phyloP scores from a whole-genome alignment of 371 early-diverging fungal genomes.

The Saksenaea vasiformis region DNA sequence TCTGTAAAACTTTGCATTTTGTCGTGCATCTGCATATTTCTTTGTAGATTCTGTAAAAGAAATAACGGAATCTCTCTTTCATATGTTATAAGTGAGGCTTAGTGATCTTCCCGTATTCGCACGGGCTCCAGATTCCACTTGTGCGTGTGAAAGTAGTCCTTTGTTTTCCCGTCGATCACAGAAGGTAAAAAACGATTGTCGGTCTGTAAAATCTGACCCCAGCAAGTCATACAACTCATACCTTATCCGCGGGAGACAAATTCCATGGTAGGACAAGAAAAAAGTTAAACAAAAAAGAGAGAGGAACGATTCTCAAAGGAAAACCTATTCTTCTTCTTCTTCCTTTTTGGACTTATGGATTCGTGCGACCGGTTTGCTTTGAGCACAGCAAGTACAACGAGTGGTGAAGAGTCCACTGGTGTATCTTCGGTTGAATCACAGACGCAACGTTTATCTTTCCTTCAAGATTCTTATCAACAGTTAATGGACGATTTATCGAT shows the following conservation, averaged over 20 bases:
- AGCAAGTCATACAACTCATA: background rate
- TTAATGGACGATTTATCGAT: slow-evolving; percentile 34
- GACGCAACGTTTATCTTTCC: background rate
- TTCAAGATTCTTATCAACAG: slow-evolving; percentile 11
- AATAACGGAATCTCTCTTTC: background rate
- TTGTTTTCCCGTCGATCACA: slow-evolving; percentile 2
- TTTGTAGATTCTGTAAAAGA: no score
- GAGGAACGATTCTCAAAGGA: background rate
- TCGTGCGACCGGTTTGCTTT: background rate
- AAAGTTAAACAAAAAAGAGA: background rate
- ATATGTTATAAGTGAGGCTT: background rate
- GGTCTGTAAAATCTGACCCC: background rate
- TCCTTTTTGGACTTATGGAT: background rate
- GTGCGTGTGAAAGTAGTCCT: background rate
- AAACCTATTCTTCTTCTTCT: background rate
- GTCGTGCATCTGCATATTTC: no score
- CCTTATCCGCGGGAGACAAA: background rate
- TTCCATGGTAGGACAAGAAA: background rate
- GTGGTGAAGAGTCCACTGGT: background rate
- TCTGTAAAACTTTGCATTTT: no score
- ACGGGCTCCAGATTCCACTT: background rate
- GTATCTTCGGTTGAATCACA: background rate
- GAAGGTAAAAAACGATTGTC: background rate
- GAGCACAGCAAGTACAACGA: background rate
- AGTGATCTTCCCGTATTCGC: background rate